These are phyloP conservation scores for Saposhnikovia divaricata DNA, from an alignment of 129 eudicot genomes.

Conservation along the genomic window DNA sequence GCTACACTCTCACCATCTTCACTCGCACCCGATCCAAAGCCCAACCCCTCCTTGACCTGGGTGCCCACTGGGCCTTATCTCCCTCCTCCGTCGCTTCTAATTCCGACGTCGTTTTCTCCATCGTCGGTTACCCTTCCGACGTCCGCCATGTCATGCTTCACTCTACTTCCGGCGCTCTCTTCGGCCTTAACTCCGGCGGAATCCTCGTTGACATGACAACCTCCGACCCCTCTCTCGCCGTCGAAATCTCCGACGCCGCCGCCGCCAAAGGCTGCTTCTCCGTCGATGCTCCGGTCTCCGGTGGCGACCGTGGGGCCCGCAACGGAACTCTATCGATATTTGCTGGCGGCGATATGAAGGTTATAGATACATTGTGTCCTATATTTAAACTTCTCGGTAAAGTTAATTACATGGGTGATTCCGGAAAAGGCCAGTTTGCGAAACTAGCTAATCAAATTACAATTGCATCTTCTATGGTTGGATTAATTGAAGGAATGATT, in stretches of 20 bases:
- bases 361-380: conserved; percentile 35
- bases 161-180: conserved; percentile 65
- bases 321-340: conserved; percentile 62
- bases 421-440: conserved; percentile 86
- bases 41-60: conserved; percentile 50
- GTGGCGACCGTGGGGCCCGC: conserved; percentile 91
- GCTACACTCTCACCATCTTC: conserved; percentile 84
- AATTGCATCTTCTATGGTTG: conserved; percentile 89
- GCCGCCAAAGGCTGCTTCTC: conserved; percentile 35
- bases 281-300: conserved; percentile 96
- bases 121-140: conserved; percentile 98
- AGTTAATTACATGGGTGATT: conserved; percentile 81
- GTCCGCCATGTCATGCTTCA: conserved; percentile 86
- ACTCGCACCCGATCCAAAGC: conserved; percentile 95
- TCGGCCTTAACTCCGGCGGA: conserved; percentile 49
- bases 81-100: conserved; percentile 69
- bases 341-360: conserved; percentile 68
- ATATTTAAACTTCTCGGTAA: conserved; percentile 52
- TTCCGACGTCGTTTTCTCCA: conserved; percentile 96
- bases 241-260: conserved; percentile 56
- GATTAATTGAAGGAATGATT: conserved; percentile 74
- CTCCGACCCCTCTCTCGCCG: conserved; percentile 86
- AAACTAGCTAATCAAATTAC: conserved; percentile 82
- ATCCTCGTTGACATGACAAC: conserved; percentile 88
- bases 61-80: conserved; percentile 69